Conservation (phyloP, 2,329 filamentous ascomycete species). For the Colletotrichum sp. region DNA sequence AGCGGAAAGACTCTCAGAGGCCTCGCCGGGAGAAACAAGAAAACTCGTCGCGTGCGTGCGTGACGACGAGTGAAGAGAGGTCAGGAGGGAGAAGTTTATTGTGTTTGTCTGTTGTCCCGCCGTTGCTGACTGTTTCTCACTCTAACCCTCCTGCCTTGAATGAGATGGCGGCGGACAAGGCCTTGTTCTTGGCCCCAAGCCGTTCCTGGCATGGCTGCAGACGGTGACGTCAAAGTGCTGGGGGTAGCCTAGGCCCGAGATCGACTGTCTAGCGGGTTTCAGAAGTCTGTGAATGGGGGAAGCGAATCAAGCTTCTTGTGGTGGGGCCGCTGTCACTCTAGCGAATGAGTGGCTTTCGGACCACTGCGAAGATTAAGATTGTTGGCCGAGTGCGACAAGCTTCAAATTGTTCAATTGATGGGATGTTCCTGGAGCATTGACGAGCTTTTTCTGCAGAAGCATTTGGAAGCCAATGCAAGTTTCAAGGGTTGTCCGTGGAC, state of each 20-base stretch:
- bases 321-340: neutral
- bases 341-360: neutral
- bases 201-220: neutral
- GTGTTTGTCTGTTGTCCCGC: neutral
- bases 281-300: neutral
- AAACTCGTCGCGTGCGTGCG: neutral
- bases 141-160: neutral
- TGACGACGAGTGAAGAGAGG: neutral
- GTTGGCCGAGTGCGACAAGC: neutral
- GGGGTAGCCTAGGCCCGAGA: neutral
- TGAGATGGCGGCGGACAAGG: neutral
- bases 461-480: neutral
- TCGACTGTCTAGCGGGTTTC: slow-evolving; percentile 8
- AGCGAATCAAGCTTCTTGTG: slow-evolving; percentile 13
- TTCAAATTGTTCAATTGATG: neutral
- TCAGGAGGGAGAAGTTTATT: neutral
- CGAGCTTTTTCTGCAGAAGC: neutral
- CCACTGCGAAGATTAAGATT: neutral
- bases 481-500: slow-evolving; percentile 6
- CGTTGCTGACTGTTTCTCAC: slow-evolving; percentile 1
- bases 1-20: neutral
- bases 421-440: neutral
- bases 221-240: slow-evolving; percentile 15
- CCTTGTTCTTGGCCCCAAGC: neutral
- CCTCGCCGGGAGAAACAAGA: neutral